A percentile compares a stretch with the other conserved stretches of the same genome.
phyloP scores from a whole-genome alignment of 2,329 filamentous ascomycete species.

The Berkeleyomyces rouxiae region DNA sequence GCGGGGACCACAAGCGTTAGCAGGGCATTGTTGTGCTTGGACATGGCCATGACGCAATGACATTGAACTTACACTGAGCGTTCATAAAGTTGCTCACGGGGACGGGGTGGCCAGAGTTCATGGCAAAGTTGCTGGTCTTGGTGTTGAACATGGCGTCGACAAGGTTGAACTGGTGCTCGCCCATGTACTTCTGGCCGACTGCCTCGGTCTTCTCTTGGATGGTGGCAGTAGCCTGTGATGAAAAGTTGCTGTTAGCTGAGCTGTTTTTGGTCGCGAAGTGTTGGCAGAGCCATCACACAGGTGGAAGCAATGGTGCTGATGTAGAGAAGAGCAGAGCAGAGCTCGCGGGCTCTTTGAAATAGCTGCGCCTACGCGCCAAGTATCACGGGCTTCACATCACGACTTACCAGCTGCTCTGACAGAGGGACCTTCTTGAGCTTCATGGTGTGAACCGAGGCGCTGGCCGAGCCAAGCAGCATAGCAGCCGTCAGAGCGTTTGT shows the following conservation, averaged over 20 bases:
- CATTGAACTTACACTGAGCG: conserved; percentile 65
- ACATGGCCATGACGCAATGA: not conserved
- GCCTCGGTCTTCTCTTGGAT: conserved; percentile 67
- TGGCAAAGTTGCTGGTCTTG: conserved; percentile 38
- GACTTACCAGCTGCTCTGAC: conserved; percentile 71
- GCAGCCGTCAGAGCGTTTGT: conserved; percentile 62
- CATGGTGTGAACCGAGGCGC: conserved; percentile 84
- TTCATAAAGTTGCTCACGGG: conserved; percentile 97
- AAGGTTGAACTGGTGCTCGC: conserved; percentile 50
- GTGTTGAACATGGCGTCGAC: conserved; percentile 67
- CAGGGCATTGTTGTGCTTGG: not conserved
- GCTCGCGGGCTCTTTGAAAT: not conserved
- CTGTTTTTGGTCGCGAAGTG: not conserved
- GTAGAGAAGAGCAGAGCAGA: conserved; percentile 5
- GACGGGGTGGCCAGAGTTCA: conserved; percentile 57
- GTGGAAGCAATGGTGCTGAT: not conserved
- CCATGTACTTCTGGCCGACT: conserved; percentile 94
- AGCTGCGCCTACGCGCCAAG: not conserved
- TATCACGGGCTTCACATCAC: not conserved
- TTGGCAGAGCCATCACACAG: not conserved
- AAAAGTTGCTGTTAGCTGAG: conserved; percentile 6
- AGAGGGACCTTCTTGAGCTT: conserved; percentile 95
- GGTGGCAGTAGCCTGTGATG: conserved; percentile 50
- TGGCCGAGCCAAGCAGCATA: conserved; percentile 64
- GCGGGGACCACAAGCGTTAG: not conserved